Percentiles rank a stretch among this genome's conserved stretches.
phyloP scores from a whole-genome alignment of 2,329 filamentous ascomycete species.

The Neurospora crassa region DNA sequence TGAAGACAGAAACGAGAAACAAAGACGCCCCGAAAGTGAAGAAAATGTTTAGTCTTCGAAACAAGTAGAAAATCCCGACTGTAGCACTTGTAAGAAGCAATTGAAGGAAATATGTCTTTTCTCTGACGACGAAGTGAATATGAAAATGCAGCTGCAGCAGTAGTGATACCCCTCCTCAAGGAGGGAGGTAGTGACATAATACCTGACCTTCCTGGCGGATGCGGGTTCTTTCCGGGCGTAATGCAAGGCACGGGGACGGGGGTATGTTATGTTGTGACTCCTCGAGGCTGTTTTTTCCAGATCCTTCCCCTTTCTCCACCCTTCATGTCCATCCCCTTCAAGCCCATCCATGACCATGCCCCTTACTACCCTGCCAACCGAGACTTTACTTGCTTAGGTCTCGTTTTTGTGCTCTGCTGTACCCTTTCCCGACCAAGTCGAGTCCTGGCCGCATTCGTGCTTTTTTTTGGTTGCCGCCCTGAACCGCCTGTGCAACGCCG shows the following conservation, averaged over 20 bases:
- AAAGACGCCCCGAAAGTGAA: neutral
- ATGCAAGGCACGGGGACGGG: neutral
- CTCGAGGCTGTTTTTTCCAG: neutral
- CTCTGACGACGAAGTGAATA: neutral
- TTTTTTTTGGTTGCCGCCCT: neutral
- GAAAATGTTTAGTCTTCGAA: neutral
- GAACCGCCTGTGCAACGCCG: neutral
- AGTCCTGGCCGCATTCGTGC: neutral
- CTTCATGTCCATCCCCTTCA: neutral
- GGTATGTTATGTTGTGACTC: neutral
- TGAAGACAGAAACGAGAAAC: neutral
- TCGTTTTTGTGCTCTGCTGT: neutral
- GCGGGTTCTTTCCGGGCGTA: neutral
- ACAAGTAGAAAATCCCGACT: neutral
- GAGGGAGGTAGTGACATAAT: neutral
- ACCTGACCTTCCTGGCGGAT: neutral
- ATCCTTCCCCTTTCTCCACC: neutral
- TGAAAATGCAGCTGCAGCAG: neutral
- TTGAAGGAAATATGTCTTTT: neutral
- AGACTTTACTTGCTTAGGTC: neutral
- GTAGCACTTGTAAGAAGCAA: neutral
- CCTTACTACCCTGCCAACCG: neutral
- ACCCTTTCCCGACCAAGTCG: neutral
- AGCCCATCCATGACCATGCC: neutral
- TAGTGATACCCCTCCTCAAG: neutral